Percentiles rank a stretch among this genome's conserved stretches.
Evolutionary conservation across 352 stramenopile genomes (phyloP).

Genomic region (Pythium rishiriense): DNA sequence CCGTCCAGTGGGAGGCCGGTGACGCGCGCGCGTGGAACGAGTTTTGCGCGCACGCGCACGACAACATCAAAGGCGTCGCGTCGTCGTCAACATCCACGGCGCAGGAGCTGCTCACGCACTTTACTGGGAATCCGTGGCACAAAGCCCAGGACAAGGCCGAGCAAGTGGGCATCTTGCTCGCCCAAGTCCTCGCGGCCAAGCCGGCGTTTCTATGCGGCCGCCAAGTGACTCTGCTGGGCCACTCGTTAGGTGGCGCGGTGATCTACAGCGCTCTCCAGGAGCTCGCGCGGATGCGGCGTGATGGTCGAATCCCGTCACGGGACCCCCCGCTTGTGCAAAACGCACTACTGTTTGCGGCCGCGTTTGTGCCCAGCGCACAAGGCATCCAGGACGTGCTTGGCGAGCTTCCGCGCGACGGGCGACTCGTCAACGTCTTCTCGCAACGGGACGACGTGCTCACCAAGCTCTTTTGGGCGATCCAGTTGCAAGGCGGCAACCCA

Average conservation of each 20-base stretch:
- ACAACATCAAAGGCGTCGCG: slow-evolving; percentile 39
- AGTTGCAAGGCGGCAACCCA: slow-evolving; percentile 40
- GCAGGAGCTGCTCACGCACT: slow-evolving; percentile 66
- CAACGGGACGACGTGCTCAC: slow-evolving; percentile 66
- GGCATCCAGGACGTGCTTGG: slow-evolving; percentile 38
- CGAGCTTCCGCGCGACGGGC: slow-evolving; percentile 40
- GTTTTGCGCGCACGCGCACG: slow-evolving; percentile 75
- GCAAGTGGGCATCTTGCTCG: slow-evolving; percentile 72
- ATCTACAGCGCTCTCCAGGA: slow-evolving; percentile 77
- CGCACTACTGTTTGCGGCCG: slow-evolving; percentile 71
- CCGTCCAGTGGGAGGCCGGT: slow-evolving; percentile 78
- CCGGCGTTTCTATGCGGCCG: slow-evolving; percentile 53
- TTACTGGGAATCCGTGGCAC: slow-evolving; percentile 84
- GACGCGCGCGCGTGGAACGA: slow-evolving; percentile 73
- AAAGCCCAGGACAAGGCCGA: slow-evolving; percentile 79
- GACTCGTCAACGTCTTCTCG: slow-evolving; percentile 84
- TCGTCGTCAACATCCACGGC: slow-evolving; percentile 25
- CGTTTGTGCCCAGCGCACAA: slow-evolving; percentile 49
- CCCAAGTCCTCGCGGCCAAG: slow-evolving; percentile 55
- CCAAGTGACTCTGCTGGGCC: slow-evolving; percentile 70
- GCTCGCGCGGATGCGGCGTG: slow-evolving; percentile 43
- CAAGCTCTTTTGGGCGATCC: slow-evolving; percentile 75
- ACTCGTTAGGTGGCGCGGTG: slow-evolving; percentile 75
- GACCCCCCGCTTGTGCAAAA: slow-evolving; percentile 38
- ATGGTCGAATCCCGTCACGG: slow-evolving; percentile 5